Evolutionary conservation across 2,329 filamentous ascomycete genomes (phyloP).

Genomic region (Scleromitrula shiraiana): DNA sequence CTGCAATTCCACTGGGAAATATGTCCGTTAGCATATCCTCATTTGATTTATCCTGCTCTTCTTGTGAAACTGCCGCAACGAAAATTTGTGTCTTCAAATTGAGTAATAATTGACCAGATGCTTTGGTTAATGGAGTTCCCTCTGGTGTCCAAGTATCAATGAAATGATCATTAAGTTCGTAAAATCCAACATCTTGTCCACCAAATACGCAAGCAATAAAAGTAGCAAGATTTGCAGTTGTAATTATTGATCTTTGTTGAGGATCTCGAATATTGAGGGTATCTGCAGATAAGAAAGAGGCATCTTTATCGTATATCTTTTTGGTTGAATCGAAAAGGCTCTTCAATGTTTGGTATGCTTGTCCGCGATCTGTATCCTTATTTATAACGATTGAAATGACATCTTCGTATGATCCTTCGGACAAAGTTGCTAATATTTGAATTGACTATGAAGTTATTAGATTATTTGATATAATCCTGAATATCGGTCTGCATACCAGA

Average conservation of each 20-base stretch:
- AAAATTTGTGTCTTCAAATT: conserved; percentile 62
- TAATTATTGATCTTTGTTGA: conserved; percentile 49
- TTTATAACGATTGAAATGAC: conserved; percentile 49
- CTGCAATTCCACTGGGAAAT: conserved; percentile 49
- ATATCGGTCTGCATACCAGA: conserved; percentile 37
- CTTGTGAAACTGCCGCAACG: conserved; percentile 51
- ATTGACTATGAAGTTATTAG: conserved; percentile 37
- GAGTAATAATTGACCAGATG: conserved; percentile 51
- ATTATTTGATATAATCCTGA: neutral
- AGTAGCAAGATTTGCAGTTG: conserved; percentile 57
- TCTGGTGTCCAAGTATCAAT: conserved; percentile 56
- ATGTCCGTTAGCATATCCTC: conserved; percentile 50
- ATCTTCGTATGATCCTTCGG: conserved; percentile 47
- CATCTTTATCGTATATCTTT: conserved; percentile 48
- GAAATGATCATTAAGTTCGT: conserved; percentile 55
- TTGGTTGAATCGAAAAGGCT: conserved; percentile 57
- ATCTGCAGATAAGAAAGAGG: conserved; percentile 43
- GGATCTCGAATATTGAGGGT: conserved; percentile 43
- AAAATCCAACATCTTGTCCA: conserved; percentile 56
- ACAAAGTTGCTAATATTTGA: conserved; percentile 49
- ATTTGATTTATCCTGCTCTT: conserved; percentile 39
- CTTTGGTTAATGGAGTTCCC: conserved; percentile 48
- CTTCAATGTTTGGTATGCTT: conserved; percentile 54
- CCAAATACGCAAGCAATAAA: conserved; percentile 56
- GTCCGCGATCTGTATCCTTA: conserved; percentile 46